Evolutionary conservation across 345 rosid genomes (phyloP).

Genomic region (Atalantia buxifolia): DNA sequence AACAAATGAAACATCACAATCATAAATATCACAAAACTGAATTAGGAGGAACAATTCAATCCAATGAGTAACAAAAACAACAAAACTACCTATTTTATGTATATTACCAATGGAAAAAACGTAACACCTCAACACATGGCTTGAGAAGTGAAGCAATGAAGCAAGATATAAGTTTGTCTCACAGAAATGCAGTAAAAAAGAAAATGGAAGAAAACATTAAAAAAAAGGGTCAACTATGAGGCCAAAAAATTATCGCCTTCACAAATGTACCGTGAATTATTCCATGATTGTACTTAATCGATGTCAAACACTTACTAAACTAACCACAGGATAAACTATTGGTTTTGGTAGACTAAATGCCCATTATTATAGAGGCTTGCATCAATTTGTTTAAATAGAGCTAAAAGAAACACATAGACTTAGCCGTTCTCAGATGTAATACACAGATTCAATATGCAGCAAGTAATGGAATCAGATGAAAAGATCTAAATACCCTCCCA

Average conservation of each 20-base stretch:
- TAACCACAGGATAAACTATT: not conserved
- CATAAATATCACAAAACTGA: not conserved
- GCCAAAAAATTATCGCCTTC: not conserved
- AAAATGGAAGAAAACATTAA: too few species aligned
- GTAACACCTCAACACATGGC: not conserved
- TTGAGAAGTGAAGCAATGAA: not conserved
- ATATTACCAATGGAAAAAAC: not conserved
- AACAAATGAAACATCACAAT: not conserved
- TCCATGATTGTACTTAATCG: not conserved
- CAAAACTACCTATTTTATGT: not conserved
- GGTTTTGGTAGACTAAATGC: not conserved
- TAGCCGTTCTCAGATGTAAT: not conserved
- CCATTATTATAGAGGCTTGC: not conserved
- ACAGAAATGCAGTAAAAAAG: not conserved
- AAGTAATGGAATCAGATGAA: not conserved
- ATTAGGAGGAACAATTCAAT: not conserved
- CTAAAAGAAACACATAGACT: not conserved
- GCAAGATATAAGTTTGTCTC: not conserved
- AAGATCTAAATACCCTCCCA: not conserved
- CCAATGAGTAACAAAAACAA: not conserved
- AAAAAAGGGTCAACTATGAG: not conserved
- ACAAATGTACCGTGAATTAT: not conserved
- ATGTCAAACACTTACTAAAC: not conserved
- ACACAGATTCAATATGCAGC: not conserved
- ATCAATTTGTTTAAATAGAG: not conserved